A percentile compares a stretch with the other conserved stretches of the same genome.
phyloP scores from a whole-genome alignment of 257 asterid species.

The Nicotiana tomentosiformis region DNA sequence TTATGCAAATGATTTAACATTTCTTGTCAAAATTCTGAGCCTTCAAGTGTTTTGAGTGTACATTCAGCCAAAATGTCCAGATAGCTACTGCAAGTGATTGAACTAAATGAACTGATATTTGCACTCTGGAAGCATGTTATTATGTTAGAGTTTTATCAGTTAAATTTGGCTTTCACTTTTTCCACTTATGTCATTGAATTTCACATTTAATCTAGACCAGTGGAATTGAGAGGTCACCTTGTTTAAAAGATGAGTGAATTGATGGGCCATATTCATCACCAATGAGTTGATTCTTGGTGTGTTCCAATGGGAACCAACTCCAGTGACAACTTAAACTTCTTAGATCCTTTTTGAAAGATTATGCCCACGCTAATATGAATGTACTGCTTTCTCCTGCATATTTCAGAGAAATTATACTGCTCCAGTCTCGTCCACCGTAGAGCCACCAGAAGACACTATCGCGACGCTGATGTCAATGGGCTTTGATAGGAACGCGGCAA shows the following conservation, averaged over 20 bases:
- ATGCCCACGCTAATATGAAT: not conserved
- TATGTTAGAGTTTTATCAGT: not conserved
- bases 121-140: not conserved
- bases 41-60: not conserved
- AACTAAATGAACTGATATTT: not conserved
- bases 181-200: not conserved
- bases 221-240: not conserved
- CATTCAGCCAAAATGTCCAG: not conserved
- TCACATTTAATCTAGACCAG: not conserved
- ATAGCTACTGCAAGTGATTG: not conserved
- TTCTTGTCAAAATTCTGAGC: not conserved
- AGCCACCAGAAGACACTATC: conserved; percentile 83
- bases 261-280: not conserved
- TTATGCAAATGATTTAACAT: not conserved
- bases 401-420: conserved; percentile 53
- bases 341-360: not conserved
- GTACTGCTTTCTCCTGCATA: conserved; percentile 5
- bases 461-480: conserved; percentile 84
- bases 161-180: not conserved
- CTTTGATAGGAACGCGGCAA: conserved; percentile 79
- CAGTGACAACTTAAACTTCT: not conserved
- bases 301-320: not conserved
- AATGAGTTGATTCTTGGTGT: conserved; percentile 3
- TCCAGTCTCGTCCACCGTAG: conserved; percentile 34
- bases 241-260: not conserved